phyloP scores from a whole-genome alignment of 805 yeast species.

The Lachancea dasiensis region DNA sequence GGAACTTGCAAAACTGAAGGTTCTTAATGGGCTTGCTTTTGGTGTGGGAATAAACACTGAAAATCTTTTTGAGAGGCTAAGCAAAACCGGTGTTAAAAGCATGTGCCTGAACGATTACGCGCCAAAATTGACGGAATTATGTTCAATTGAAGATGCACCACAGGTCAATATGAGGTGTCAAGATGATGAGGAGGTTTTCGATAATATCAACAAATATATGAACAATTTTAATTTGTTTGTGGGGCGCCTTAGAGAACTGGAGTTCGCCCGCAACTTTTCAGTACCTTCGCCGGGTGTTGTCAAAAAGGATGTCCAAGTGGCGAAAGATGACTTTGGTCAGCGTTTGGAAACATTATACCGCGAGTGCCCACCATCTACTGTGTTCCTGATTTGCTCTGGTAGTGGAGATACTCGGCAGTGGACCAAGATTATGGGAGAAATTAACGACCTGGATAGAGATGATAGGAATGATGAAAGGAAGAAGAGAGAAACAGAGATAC shows the following conservation, averaged over 20 bases:
- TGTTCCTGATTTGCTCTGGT: conserved; percentile 57
- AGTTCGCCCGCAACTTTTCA: conserved; percentile 35
- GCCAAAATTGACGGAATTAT: conserved; percentile 20
- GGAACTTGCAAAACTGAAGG: conserved; percentile 64
- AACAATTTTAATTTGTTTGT: conserved; percentile 44
- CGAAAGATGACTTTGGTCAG: conserved; percentile 34
- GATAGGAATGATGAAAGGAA: conserved; percentile 39
- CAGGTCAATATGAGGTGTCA: conserved; percentile 39
- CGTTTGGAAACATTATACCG: conserved; percentile 46
- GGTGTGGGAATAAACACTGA: conserved; percentile 48
- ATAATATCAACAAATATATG: conserved; percentile 35
- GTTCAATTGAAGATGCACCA: conserved; percentile 25
- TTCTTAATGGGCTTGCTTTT: conserved; percentile 57
- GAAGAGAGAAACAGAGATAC: conserved; percentile 40
- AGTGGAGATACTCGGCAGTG: conserved; percentile 50
- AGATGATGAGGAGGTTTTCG: conserved; percentile 56
- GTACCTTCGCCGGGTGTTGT: conserved; percentile 20
- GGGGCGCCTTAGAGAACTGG: conserved; percentile 55
- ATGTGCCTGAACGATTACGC: conserved; percentile 34
- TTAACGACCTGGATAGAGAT: conserved; percentile 40
- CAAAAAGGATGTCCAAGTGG: conserved; percentile 8
- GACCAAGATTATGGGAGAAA: conserved; percentile 34
- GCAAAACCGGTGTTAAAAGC: conserved; percentile 23
- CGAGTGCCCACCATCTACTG: conserved; percentile 50
- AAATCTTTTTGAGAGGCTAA: conserved; percentile 38